Base-by-base conservation (phyloP, 2,329 filamentous ascomycete genomes). In the Onygena corvina region DNA sequence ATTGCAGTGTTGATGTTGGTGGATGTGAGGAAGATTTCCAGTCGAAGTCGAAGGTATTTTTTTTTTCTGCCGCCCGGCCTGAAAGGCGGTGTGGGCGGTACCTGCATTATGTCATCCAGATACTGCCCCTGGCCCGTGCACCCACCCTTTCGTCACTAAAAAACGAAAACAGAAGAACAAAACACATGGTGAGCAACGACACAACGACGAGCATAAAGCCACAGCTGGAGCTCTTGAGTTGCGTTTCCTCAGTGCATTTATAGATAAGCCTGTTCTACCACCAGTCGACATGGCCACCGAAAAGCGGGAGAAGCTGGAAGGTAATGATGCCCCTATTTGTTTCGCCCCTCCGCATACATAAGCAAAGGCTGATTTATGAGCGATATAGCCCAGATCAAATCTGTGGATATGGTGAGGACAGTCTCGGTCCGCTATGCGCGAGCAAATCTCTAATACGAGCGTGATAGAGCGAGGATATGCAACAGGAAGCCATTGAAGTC, bases 401-500 rank as follows among this genome's bases (percentile, higher is more conserved):
- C 89, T 59, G 90, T 87, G 52, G 92, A 98, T 66, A 98, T 98
- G 92, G 92, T 96, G 76, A 68, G 74, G 46, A 40, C 48, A 25
- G 27, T 4, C 27, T 9, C 9, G 30, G 5, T 14, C 50, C 21
- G 44, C 50, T 50, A 23, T 48, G 38, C 33, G 48, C 52, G 51
- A n/a, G 21, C 23, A 38, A 50, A 51, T 51, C 18, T 34, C 8
- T 18, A 34, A 34, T 12, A 12, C 8, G 14, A 4, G 12, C 7
- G 30, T 46, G 38, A 59, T 64, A 96, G 92, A 90, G 83, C 61
- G 90, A 96, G 52, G 89, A 95, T 61, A 94, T 98, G 92, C 88
- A 95, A 64, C 80, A 86, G 61, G 90, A 96, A 70, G 86, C 83
- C 42, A 86, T 98, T 62, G 87, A 95, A 79, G 84, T 95, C 65